Evolutionary conservation across 2,329 filamentous ascomycete genomes (phyloP).

Genomic region (Grosmannia huntii): DNA sequence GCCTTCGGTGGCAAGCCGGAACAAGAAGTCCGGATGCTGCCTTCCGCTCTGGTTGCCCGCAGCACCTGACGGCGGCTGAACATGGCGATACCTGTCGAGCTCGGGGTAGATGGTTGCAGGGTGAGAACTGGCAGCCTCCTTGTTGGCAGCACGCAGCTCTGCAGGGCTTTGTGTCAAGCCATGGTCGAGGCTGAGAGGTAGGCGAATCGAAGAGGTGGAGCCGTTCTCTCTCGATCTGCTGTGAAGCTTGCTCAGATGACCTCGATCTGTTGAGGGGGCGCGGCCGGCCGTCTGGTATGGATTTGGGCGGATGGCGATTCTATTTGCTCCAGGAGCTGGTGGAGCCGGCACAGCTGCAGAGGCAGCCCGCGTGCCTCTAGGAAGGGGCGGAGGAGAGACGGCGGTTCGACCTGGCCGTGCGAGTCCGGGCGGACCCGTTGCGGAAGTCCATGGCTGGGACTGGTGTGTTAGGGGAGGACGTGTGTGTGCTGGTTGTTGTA

Average conservation of each 20-base stretch:
- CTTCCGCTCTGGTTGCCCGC: constrained; percentile 16
- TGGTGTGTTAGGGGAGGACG: constrained; percentile 28
- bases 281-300: constrained; percentile 26
- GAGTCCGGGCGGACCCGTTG: constrained; percentile 15
- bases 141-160: constrained; percentile 28
- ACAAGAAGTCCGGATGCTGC: constrained; percentile 33
- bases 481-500: constrained; percentile 7
- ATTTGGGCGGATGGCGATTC: constrained; percentile 36
- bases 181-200: constrained; percentile 27
- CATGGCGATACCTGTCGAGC: constrained; percentile 45
- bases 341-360: neutral
- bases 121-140: constrained; percentile 26
- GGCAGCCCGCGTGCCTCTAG: constrained; percentile 5
- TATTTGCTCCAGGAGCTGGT: constrained; percentile 15
- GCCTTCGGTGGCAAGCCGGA: constrained; percentile 49
- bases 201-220: constrained; percentile 30
- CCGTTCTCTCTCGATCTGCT: constrained; percentile 24
- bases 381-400: constrained; percentile 14
- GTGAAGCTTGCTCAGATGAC: constrained; percentile 21
- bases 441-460: constrained; percentile 29
- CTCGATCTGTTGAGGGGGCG: constrained; percentile 8
- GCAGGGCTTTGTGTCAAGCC: constrained; percentile 29
- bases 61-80: constrained; percentile 21
- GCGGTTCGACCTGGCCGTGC: constrained; percentile 10
- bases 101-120: constrained; percentile 43